These are phyloP conservation scores for Cubamyces lactineus DNA, from an alignment of 768 basidiomycete species.

Conservation along the genomic window DNA sequence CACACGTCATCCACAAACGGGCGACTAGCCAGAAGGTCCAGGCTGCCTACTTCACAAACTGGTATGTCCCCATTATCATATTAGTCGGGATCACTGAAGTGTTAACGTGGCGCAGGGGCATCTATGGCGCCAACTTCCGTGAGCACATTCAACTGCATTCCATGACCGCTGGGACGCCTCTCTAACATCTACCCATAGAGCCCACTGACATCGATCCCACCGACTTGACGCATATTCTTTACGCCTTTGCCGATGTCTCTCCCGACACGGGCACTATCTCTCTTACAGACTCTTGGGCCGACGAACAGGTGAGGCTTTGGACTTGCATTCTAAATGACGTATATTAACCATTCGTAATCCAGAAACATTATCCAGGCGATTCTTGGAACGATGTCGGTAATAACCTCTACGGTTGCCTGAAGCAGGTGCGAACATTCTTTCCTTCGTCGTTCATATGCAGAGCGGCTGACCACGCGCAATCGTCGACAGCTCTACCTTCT, in stretches of 20 bases:
- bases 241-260: slow-evolving; percentile 78
- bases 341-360: not conserved
- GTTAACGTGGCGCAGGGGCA: slow-evolving; percentile 27
- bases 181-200: slow-evolving; percentile 42
- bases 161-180: not conserved
- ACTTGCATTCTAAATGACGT: not conserved
- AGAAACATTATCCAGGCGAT: slow-evolving; percentile 74
- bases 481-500: slow-evolving; percentile 47
- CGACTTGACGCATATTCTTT: slow-evolving; percentile 75
- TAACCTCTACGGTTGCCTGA: slow-evolving; percentile 81
- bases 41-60: slow-evolving; percentile 60
- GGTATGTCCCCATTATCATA: slow-evolving; percentile 33
- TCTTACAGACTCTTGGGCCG: slow-evolving; percentile 76
- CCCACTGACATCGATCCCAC: slow-evolving; percentile 63
- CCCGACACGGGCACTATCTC: slow-evolving; percentile 60
- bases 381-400: slow-evolving; percentile 75
- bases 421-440: slow-evolving; percentile 53
- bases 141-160: not conserved
- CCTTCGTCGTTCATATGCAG: not conserved
- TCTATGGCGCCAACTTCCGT: slow-evolving; percentile 39
- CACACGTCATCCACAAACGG: slow-evolving; percentile 46
- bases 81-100: not conserved
- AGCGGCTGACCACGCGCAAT: not conserved
- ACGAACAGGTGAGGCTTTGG: slow-evolving; percentile 54
- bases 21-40: slow-evolving; percentile 27